Conservation (phyloP, 805 yeast genomes). For the Cyberlindnera nakhonratchasimensis region DNA sequence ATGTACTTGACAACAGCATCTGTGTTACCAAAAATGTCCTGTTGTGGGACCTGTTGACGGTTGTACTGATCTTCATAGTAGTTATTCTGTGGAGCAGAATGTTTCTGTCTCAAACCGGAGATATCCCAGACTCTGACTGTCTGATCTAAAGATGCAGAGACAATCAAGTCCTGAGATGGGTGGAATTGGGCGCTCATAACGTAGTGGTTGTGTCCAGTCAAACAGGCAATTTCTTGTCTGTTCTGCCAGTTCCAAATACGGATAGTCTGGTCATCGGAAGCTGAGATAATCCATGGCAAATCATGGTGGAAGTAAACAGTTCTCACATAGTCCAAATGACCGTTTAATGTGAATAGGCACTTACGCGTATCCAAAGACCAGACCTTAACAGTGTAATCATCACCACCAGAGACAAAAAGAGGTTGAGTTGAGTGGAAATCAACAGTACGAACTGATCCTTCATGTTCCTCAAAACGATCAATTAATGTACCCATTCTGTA, state of each 20-base stretch:
- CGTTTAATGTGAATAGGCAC: constrained; percentile 85
- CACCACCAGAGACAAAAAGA: constrained; percentile 94
- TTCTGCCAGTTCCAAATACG: constrained; percentile 99
- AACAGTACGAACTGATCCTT: constrained; percentile 95
- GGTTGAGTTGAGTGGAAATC: constrained; percentile 99
- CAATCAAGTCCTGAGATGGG: constrained; percentile 90
- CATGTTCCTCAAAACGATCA: constrained; percentile 96
- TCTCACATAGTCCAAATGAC: constrained; percentile 94
- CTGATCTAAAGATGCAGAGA: constrained; percentile 94
- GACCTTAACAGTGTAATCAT: constrained; percentile 90
- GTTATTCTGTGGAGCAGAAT: constrained; percentile 71
- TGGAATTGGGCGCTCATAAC: constrained; percentile 98
- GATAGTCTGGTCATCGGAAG: constrained; percentile 97
- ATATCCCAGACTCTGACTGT: constrained; percentile 99
- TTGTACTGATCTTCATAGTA: constrained; percentile 41
- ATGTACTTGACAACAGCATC: constrained; percentile 95
- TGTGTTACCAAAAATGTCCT: constrained; percentile 90
- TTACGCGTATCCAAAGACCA: constrained; percentile 93
- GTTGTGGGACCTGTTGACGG: constrained; percentile 68
- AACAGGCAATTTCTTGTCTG: constrained; percentile 92
- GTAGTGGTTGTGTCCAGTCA: constrained; percentile 97
- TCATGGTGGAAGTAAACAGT: constrained; percentile 93
- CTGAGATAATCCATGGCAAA: constrained; percentile 94
- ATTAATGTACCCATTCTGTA: constrained; percentile 98
- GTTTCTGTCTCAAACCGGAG: constrained; percentile 89